These are phyloP conservation scores for Lecanicillium sp. DNA, from an alignment of 2,329 filamentous ascomycete species.

Conservation along the genomic window DNA sequence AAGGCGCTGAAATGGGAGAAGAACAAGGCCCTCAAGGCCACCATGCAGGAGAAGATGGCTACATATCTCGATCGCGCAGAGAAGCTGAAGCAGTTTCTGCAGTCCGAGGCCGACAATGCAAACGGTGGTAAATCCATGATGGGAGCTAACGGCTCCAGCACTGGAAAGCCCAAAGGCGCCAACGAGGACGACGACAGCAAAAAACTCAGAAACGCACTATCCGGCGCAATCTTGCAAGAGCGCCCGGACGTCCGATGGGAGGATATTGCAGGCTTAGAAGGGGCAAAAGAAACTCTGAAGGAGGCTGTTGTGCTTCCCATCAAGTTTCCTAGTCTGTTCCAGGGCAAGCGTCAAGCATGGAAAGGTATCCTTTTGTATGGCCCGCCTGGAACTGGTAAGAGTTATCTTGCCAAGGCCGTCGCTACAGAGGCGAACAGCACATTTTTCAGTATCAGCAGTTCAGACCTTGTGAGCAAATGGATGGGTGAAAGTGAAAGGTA, in stretches of 20 bases:
- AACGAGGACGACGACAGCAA: constrained; percentile 85
- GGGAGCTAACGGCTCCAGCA: constrained; percentile 62
- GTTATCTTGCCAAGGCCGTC: constrained; percentile 93
- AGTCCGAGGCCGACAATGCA: constrained; percentile 63
- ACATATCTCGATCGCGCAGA: constrained; percentile 99
- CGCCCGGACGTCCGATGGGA: constrained; percentile 97
- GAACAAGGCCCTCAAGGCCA: constrained; percentile 93
- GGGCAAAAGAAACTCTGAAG: constrained; percentile 92
- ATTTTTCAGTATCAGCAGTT: constrained; percentile 97
- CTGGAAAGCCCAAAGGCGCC: constrained; percentile 52
- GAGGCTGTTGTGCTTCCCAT: constrained; percentile 97
- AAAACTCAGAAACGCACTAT: constrained; percentile 85
- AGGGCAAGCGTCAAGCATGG: constrained; percentile 94
- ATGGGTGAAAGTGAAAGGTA: constrained; percentile 99
- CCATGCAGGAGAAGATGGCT: constrained; percentile 88
- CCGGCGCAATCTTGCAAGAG: constrained; percentile 88
- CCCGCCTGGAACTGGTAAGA: constrained; percentile 94
- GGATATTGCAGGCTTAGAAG: constrained; percentile 90
- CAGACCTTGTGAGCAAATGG: constrained; percentile 97
- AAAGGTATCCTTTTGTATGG: constrained; percentile 96
- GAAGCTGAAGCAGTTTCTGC: constrained; percentile 89
- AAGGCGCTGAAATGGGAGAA: constrained; percentile 99
- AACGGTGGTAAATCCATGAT: constrained; percentile 51
- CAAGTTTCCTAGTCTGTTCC: constrained; percentile 95
- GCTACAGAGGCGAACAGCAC: constrained; percentile 98